Percentiles rank a stretch among this genome's conserved stretches.
Evolutionary conservation across 2,329 filamentous ascomycete genomes (phyloP).

Genomic region (Paecilomyces variotii): DNA sequence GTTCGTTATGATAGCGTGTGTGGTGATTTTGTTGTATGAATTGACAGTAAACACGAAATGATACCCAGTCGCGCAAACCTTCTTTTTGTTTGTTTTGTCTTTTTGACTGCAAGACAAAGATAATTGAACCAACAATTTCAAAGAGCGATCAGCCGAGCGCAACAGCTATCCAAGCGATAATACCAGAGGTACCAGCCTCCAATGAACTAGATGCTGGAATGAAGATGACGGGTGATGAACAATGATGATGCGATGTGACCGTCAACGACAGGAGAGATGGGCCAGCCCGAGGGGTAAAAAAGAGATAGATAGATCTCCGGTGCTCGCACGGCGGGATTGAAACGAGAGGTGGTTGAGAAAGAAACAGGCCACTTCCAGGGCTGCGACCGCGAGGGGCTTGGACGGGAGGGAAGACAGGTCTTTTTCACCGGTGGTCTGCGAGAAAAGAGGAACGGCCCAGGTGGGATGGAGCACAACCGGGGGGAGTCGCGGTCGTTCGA

Average conservation of each 20-base stretch:
- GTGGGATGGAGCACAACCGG: not conserved
- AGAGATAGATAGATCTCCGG: conserved; percentile 3
- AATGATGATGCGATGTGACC: conserved; percentile 1
- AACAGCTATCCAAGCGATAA: conserved; percentile 13
- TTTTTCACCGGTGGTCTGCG: not conserved
- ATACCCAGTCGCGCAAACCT: not conserved
- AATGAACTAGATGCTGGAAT: conserved; percentile 11
- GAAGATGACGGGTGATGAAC: not conserved
- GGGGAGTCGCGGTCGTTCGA: not conserved
- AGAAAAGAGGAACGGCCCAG: not conserved
- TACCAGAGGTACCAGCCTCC: conserved; percentile 31
- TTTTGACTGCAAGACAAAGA: not conserved
- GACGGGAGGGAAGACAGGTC: not conserved
- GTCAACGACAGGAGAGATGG: conserved; percentile 19
- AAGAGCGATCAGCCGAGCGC: conserved; percentile 10
- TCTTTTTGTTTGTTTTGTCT: not conserved
- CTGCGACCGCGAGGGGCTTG: not conserved
- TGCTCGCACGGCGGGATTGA: conserved; percentile 27
- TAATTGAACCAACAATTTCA: conserved; percentile 2
- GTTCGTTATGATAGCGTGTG: too few relatives aligned
- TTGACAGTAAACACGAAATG: conserved; percentile 5
- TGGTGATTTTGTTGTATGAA: not conserved
- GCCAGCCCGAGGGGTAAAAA: conserved; percentile 20
- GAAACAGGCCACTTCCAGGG: not conserved
- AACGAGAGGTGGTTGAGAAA: conserved; percentile 4